A percentile compares a stretch with the other conserved stretches of the same genome.
These are phyloP conservation scores for Pinus albicaulis DNA, from an alignment of 75 land plant genomes.

Conservation along the genomic window DNA sequence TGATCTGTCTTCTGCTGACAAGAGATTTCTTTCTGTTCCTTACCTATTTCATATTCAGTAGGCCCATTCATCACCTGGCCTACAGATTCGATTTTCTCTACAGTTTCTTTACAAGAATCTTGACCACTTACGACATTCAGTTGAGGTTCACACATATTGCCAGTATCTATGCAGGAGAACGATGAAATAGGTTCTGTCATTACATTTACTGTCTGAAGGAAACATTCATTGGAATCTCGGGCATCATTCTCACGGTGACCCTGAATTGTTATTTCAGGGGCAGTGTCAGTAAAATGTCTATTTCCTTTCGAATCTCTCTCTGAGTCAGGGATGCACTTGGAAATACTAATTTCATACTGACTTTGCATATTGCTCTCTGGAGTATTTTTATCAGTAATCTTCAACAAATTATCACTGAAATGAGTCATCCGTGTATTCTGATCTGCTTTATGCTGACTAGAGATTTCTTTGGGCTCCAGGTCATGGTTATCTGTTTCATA, in stretches of 20 bases:
- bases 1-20: not conserved
- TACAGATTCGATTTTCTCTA: not conserved
- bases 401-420: not conserved
- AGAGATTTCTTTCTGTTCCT: not conserved
- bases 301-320: conserved; percentile 1
- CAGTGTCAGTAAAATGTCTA: not conserved
- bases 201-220: conserved; percentile 14
- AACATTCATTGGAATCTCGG: not conserved
- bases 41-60: not conserved
- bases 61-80: not conserved
- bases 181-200: conserved; percentile 61
- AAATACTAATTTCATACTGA: not conserved
- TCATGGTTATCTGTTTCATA: not conserved
- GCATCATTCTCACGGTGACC: not conserved
- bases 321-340: not conserved
- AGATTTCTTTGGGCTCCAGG: not conserved
- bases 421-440: too few relatives aligned
- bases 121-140: not conserved
- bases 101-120: not conserved
- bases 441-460: too few relatives aligned
- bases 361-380: conserved; percentile 1
- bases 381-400: not conserved
- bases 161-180: conserved; percentile 10
- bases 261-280: not conserved
- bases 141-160: not conserved